phyloP scores from a whole-genome alignment of 805 yeast genomes.

The Metschnikowia colocasiae region DNA sequence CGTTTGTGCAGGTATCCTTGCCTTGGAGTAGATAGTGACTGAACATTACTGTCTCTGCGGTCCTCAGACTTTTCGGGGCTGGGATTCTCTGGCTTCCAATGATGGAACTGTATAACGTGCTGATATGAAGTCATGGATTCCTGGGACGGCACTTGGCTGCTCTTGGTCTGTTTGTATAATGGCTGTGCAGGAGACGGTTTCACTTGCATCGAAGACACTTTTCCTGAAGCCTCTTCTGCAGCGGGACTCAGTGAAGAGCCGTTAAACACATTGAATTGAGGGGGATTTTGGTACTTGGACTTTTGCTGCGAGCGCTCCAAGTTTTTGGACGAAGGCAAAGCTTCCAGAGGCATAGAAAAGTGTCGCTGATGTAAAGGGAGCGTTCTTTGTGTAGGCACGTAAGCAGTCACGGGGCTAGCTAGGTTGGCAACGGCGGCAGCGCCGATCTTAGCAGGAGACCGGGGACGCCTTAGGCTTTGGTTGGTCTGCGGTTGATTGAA shows the following conservation, averaged over 20 bases:
- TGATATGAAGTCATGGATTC: constrained; percentile 47
- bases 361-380: constrained; percentile 36
- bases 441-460: constrained; percentile 69
- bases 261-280: neutral
- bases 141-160: constrained; percentile 33
- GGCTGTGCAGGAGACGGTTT: constrained; percentile 42
- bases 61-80: constrained; percentile 12
- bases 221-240: constrained; percentile 16
- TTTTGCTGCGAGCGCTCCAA: constrained; percentile 5
- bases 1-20: constrained; percentile 29
- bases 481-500: constrained; percentile 12
- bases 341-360: constrained; percentile 40
- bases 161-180: constrained; percentile 29
- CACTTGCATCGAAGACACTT: constrained; percentile 38
- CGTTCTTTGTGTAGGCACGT: constrained; percentile 22
- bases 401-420: constrained; percentile 35
- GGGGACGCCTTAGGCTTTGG: constrained; percentile 35
- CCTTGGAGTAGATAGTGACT: neutral
- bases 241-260: neutral
- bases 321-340: neutral
- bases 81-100: constrained; percentile 48
- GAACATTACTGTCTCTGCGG: neutral
- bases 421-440: constrained; percentile 63
- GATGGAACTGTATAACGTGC: constrained; percentile 54
- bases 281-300: constrained; percentile 1